phyloP scores from a whole-genome alignment of 257 asterid species.

The Buddleja alternifolia region DNA sequence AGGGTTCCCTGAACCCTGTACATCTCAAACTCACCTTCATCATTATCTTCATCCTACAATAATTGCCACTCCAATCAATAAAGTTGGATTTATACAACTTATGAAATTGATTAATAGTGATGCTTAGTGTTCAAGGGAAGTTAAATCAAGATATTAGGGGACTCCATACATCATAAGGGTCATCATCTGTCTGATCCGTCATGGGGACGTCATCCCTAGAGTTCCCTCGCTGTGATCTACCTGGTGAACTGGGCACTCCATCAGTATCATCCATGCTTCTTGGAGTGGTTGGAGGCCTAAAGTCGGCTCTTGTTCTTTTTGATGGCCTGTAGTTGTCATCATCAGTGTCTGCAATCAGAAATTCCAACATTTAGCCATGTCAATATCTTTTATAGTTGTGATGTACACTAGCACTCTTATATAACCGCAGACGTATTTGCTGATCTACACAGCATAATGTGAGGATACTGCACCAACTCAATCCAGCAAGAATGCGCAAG shows the following conservation, averaged over 20 bases:
- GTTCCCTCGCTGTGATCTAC: constrained; percentile 61
- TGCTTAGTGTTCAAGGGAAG: neutral
- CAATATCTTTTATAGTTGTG: neutral
- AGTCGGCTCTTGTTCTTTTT: constrained; percentile 76
- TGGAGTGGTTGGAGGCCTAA: constrained; percentile 62
- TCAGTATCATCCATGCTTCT: constrained; percentile 71
- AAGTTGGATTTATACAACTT: neutral
- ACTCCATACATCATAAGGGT: constrained; percentile 64
- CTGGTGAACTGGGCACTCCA: constrained; percentile 84
- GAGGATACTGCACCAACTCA: neutral
- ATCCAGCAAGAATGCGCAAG: constrained; percentile 1
- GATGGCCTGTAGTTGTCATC: constrained; percentile 85
- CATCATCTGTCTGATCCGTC: constrained; percentile 94
- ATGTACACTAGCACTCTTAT: neutral
- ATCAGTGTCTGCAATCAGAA: constrained; percentile 70
- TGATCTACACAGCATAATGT: neutral
- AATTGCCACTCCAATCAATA: constrained; percentile 12
- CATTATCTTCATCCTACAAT: constrained; percentile 85
- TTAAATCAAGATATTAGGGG: constrained; percentile 12
- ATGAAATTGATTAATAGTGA: neutral
- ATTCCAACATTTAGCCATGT: neutral
- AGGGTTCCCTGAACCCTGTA: constrained; percentile 94
- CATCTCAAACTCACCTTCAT: constrained; percentile 85
- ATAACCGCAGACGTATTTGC: neutral
- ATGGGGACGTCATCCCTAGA: constrained; percentile 78